A percentile compares a stretch with the other conserved stretches of the same genome.
Conservation (phyloP, 2,329 filamentous ascomycete species). For the Berkeleyomyces rouxiae region DNA sequence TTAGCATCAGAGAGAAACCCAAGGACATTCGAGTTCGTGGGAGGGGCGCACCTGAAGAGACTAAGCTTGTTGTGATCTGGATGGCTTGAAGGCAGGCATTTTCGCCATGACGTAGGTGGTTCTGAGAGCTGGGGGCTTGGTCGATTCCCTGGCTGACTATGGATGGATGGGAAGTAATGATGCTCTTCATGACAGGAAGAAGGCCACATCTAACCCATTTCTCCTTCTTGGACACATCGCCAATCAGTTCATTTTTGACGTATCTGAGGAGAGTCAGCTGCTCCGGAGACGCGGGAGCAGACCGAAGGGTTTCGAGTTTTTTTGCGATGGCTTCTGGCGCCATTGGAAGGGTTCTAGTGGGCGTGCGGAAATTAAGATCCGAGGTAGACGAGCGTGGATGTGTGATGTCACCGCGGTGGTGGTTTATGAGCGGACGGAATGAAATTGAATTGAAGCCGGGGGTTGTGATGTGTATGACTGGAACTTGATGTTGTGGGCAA, state of each 20-base stretch:
- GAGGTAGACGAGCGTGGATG: background rate
- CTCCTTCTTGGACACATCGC: conserved; percentile 76
- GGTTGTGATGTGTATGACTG: too few species aligned
- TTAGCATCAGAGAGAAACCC: background rate
- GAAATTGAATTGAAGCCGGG: too few species aligned
- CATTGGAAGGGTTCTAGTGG: conserved; percentile 25
- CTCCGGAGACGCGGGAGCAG: conserved; percentile 33
- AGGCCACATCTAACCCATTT: conserved; percentile 55
- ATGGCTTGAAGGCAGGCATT: conserved; percentile 49
- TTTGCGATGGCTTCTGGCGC: conserved; percentile 35
- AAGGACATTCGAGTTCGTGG: background rate
- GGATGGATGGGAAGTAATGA: background rate
- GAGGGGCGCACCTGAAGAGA: background rate
- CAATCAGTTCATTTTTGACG: conserved; percentile 80
- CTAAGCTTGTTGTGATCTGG: conserved; percentile 51
- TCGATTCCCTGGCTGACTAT: background rate
- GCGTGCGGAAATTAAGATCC: background rate
- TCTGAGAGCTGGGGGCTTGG: background rate
- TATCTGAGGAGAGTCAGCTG: conserved; percentile 46
- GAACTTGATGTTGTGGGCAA: background rate
- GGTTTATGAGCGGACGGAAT: background rate
- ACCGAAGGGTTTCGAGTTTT: conserved; percentile 40
- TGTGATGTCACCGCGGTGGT: background rate
- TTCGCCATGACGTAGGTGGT: conserved; percentile 1
- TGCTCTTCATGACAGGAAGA: conserved; percentile 32